A percentile compares a stretch with the other conserved stretches of the same genome.
Conservation (phyloP, 202 grass and related monocot species). For the Schoenoplectus tabernaemontani region DNA sequence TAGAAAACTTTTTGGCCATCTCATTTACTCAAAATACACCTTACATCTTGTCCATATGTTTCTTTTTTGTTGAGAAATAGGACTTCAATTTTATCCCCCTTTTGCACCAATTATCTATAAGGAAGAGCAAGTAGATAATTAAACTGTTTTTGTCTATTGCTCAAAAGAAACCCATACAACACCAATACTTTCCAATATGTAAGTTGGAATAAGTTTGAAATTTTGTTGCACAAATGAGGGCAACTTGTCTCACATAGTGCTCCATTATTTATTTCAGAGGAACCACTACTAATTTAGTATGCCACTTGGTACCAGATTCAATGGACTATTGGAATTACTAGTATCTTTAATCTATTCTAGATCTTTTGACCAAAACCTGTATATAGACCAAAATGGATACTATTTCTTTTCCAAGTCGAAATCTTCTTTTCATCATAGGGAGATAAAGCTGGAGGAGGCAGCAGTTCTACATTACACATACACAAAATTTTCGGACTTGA, state of each 20-base stretch:
- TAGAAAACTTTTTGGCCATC: not conserved
- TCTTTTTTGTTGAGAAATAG: not conserved
- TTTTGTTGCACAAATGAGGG: not conserved
- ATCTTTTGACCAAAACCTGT: not conserved
- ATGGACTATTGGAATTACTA: too few species aligned
- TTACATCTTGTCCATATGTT: not conserved
- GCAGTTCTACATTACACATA: conserved; percentile 95
- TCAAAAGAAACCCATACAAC: not conserved
- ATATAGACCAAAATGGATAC: not conserved
- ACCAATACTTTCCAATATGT: not conserved
- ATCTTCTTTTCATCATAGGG: conserved; percentile 33
- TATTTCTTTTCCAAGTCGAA: not conserved
- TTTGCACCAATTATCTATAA: too few species aligned
- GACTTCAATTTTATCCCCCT: not conserved
- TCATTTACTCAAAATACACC: not conserved
- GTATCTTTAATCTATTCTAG: not conserved
- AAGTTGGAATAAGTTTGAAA: not conserved
- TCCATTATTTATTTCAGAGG: not conserved
- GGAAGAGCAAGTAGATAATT: too few species aligned
- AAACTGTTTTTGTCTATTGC: too few species aligned
- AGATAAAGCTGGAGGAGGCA: conserved; percentile 90
- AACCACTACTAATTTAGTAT: not conserved
- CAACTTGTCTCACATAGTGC: not conserved
- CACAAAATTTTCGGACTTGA: conserved; percentile 94
- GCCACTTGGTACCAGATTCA: not conserved